Evolutionary conservation across 169 alveolate genomes (phyloP), one percentile per base, ranked within the genome.

Genomic region (Plasmodium vinckei): DNA sequence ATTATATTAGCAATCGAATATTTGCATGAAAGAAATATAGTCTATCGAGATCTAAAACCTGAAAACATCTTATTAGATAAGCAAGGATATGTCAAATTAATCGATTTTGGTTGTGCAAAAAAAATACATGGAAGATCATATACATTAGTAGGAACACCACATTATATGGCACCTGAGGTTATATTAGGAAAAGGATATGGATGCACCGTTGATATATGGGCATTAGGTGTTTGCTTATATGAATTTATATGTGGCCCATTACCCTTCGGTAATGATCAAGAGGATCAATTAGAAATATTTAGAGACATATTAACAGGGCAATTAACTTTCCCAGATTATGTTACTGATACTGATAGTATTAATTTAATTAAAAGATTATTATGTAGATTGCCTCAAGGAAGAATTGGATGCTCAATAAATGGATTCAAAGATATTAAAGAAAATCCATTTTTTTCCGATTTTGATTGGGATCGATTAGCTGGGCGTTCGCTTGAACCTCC

Each of bases 161-260:
- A 97, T 87, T 98, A 97, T 64, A 97, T 98, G 99, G 99, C 99
- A 5, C 99, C 99, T 9, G 98, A 97, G 59, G 95, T 97, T 56
- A 94, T 97, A 21, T 88, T 96, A 23, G 99, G 99, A 53, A 96
- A 97, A 87, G 99, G 99, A 0, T 98, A 98, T 90, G 96, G 97
- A n/a, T 96, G 97, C 71, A 94, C 98, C 19, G 99, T 97, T 46
- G 99, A 99, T 88, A 95, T 96, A 7, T 99, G 99, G 99, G 95
- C 99, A 12, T 92, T 98, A 60, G 99, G 99, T n/a, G 96, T 98
- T 10, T 97, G 99, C 73, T 95, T 99, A n/a, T 99, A 96, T 92
- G 99, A 98, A 87, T 98, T 99, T 87, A 91, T 99, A 84, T 97
- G 99, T 87, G 99, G 99, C 0, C 97, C 96, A 21, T 97, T 98